Base-by-base conservation (phyloP, 208 protist genomes). In the Trypanosoma mega region DNA sequence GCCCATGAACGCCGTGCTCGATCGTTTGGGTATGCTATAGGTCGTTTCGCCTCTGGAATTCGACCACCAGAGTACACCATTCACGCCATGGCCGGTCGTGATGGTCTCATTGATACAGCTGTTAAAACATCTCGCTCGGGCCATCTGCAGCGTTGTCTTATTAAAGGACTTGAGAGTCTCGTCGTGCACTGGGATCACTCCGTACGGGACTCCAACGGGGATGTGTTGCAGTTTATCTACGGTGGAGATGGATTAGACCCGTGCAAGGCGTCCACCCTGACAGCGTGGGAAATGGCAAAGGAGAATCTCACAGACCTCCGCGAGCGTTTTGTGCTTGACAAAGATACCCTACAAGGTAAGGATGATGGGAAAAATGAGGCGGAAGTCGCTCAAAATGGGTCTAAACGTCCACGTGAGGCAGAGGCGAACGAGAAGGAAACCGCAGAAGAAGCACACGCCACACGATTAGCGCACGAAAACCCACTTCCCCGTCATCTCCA, bases 61-160 rank as follows among this genome's bases (percentile, higher is more conserved):
- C 87, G 93, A 3, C 98, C 99, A 26, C 92, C 97, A 45, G 95
- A 99, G 76, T 99, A 99, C 79, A 99, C 97, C 41, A 99, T 99
- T 80, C 99, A 99, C 83, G 97, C 96, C 76, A 99, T 99, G 98
- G 99, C 98, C 23, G 99, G 99, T 53, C 88, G 99, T 51, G 99
- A 99, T 76, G 99, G 98, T 58, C 83, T 99, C 3, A 98, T 99
- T 66, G 99, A 99, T 85, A 99, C 99, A 18, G 98, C 98, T 24
- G 97, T 99, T 20, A 99, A 99, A 77, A 99, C 99, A 23, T 92
- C 95, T 7, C 96, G 92, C 68, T 99, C 97, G 9, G 99, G 99
- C n/a, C 99, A 99, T 67, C 78, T 99, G 43, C 98, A 99, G 85
- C 84, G 95, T 14, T 98, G 97, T 74, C 83, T 99, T 16, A 94